Percentiles rank a stretch among this genome's conserved stretches.
Evolutionary conservation across 495 filamentous ascomycete genomes (phyloP).

Genomic region (Penicillium robsamsonii): DNA sequence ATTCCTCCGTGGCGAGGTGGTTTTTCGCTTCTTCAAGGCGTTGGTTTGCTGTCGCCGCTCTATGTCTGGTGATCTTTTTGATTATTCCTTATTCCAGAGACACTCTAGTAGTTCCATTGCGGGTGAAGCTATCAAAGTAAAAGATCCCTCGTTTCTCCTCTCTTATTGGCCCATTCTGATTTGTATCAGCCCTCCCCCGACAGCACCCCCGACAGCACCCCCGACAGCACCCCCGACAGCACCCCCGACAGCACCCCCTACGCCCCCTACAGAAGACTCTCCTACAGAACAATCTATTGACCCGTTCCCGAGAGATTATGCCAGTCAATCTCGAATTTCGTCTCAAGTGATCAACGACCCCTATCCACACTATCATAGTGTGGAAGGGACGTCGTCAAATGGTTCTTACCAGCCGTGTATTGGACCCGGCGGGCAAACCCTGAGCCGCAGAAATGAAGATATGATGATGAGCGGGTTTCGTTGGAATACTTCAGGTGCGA

Average conservation of each 20-base stretch:
- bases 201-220: no score
- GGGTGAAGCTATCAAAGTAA: not conserved
- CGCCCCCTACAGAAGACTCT: no score
- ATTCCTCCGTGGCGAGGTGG: not conserved
- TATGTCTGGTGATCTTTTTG: not conserved
- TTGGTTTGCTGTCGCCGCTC: conserved; percentile 1
- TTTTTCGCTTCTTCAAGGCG: not conserved
- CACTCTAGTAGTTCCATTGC: not conserved
- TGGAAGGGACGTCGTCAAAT: conserved; percentile 39
- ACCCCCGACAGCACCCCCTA: no score
- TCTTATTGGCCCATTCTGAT: conserved; percentile 2
- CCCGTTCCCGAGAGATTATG: conserved; percentile 6
- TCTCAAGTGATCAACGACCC: conserved; percentile 36
- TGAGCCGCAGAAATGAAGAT: conserved; percentile 41
- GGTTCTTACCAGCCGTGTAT: conserved; percentile 38
- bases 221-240: no score
- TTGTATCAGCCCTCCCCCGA: not conserved
- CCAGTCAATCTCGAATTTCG: not conserved
- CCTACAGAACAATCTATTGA: not conserved
- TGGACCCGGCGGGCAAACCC: conserved; percentile 39
- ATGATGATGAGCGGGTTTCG: conserved; percentile 10
- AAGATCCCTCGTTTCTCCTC: not conserved
- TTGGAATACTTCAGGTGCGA: conserved; percentile 14
- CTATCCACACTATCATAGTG: conserved; percentile 47
- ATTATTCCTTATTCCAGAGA: conserved; percentile 4